Conservation (phyloP, 352 stramenopile genomes). For the Aphanomyces euteiches region DNA sequence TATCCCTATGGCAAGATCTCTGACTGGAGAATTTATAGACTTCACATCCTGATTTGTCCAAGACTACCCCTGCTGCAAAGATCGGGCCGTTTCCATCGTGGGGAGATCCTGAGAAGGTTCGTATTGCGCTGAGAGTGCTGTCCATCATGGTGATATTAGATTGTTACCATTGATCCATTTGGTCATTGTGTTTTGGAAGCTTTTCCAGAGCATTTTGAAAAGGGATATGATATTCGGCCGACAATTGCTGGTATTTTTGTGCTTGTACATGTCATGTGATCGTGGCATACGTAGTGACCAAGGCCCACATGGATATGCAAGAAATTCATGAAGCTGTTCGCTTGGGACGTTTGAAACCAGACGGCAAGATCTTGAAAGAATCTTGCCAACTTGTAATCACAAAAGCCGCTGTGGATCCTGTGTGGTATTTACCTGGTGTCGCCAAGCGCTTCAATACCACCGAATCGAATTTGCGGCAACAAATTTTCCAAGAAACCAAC, state of each 20-base stretch:
- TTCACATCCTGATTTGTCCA: conserved; percentile 67
- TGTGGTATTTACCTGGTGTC: conserved; percentile 99
- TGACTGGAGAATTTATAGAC: not conserved
- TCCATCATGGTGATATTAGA: conserved; percentile 30
- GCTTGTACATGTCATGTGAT: not conserved
- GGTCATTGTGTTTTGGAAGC: conserved; percentile 75
- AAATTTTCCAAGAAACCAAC: conserved; percentile 99
- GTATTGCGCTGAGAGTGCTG: not conserved
- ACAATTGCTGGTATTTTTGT: conserved; percentile 89
- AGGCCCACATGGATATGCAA: conserved; percentile 98
- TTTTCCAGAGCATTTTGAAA: conserved; percentile 93
- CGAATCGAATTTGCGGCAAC: conserved; percentile 92
- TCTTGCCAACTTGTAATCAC: conserved; percentile 90
- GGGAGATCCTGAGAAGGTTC: conserved; percentile 91
- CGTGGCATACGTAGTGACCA: conserved; percentile 49
- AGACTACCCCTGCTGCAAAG: conserved; percentile 95
- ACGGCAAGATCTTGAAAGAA: conserved; percentile 94
- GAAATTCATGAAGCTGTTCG: conserved; percentile 96
- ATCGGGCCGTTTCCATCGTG: conserved; percentile 96
- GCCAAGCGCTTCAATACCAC: conserved; percentile 97
- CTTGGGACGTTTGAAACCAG: conserved; percentile 90
- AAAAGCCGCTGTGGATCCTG: conserved; percentile 98
- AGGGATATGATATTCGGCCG: conserved; percentile 97
- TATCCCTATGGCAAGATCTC: too few relatives aligned
- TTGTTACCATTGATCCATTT: conserved; percentile 78